Evolutionary conservation across 148 eudicot genomes (phyloP).

Genomic region (Vaccinium darrowii): DNA sequence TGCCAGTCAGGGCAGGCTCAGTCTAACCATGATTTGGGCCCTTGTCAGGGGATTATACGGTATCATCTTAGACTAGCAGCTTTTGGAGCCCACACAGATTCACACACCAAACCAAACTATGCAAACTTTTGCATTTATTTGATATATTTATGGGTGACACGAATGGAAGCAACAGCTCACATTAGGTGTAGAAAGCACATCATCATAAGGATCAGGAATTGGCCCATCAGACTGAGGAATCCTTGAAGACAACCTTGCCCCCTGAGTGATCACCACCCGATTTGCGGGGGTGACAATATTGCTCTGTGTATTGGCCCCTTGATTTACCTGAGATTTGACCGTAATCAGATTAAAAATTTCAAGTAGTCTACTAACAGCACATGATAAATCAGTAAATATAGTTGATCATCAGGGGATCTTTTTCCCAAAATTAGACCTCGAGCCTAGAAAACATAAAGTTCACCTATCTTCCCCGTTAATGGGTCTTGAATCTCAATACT

Average conservation of each 20-base stretch:
- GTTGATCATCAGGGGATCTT: neutral
- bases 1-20: neutral
- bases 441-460: neutral
- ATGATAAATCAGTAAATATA: neutral
- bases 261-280: conserved; percentile 22
- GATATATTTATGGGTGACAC: neutral
- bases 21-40: neutral
- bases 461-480: neutral
- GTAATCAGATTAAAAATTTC: conserved; percentile 11
- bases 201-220: conserved; percentile 86
- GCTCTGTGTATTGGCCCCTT: conserved; percentile 27
- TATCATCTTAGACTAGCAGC: neutral
- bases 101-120: neutral
- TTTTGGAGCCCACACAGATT: neutral
- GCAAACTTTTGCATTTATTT: neutral
- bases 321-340: conserved; percentile 39
- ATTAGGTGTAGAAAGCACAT: conserved; percentile 86
- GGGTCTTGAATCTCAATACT: neutral
- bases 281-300: conserved; percentile 16
- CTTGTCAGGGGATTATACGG: neutral
- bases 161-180: conserved; percentile 38
- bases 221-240: conserved; percentile 90
- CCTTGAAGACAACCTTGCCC: conserved; percentile 37
- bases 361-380: neutral
- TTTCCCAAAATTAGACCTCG: neutral